Percentiles rank a stretch among this genome's conserved stretches.
Evolutionary conservation across 768 basidiomycete species (phyloP).

Genomic region (Russula griseocarnosa): DNA sequence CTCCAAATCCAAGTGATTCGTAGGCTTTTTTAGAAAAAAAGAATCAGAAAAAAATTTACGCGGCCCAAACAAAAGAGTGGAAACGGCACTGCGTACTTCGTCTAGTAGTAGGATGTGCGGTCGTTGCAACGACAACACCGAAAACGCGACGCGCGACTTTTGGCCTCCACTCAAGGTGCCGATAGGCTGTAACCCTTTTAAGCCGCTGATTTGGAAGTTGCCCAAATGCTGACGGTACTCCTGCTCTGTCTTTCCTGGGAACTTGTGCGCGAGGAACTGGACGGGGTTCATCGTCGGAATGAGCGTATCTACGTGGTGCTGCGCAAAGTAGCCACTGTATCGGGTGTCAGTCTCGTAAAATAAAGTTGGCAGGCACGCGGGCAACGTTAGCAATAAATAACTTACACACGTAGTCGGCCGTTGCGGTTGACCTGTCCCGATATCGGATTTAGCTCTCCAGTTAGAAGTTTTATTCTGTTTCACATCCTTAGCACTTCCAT

Average conservation of each 20-base stretch:
- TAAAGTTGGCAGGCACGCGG: neutral
- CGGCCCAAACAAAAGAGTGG: neutral
- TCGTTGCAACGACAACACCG: conserved; percentile 75
- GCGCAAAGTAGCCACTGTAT: conserved; percentile 82
- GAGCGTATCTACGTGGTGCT: conserved; percentile 93
- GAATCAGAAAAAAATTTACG: neutral
- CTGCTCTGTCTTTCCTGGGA: conserved; percentile 93
- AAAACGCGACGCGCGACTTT: conserved; percentile 93
- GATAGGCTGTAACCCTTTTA: conserved; percentile 89
- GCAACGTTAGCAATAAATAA: conserved; percentile 8
- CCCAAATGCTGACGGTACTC: conserved; percentile 95
- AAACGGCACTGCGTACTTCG: conserved; percentile 54
- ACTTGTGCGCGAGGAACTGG: conserved; percentile 85
- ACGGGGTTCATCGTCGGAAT: conserved; percentile 85
- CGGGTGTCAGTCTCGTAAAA: neutral
- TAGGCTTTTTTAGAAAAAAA: conserved; percentile 51
- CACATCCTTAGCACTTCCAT: neutral
- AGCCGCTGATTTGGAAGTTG: conserved; percentile 94
- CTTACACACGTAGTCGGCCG: conserved; percentile 84
- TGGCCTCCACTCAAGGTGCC: conserved; percentile 94
- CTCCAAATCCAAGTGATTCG: conserved; percentile 96
- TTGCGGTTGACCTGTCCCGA: conserved; percentile 84
- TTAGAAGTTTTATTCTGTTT: conserved; percentile 83
- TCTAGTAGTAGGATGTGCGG: conserved; percentile 93
- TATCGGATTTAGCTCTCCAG: conserved; percentile 72